These are phyloP conservation scores for Yarrowia divulgata DNA, from an alignment of 805 yeast species.

Conservation along the genomic window DNA sequence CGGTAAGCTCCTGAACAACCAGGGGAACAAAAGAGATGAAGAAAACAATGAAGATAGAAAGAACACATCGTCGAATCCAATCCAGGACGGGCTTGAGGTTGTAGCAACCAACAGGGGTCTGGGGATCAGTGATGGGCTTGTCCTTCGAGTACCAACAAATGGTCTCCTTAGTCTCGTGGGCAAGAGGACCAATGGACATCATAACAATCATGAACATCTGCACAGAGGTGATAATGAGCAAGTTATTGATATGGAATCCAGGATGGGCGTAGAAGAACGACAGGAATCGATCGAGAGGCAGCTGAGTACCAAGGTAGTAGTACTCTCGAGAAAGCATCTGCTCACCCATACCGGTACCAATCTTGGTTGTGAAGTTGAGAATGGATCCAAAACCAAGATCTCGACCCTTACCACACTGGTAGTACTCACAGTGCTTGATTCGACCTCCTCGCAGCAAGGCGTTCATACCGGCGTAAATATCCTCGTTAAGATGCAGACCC, in stretches of 20 bases:
- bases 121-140: constrained; percentile 75
- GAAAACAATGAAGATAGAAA: constrained; percentile 91
- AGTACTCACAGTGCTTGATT: constrained; percentile 93
- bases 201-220: constrained; percentile 83
- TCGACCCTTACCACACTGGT: constrained; percentile 96
- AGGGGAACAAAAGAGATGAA: constrained; percentile 90
- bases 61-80: constrained; percentile 88
- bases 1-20: constrained; percentile 84
- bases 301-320: constrained; percentile 85
- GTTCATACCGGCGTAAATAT: constrained; percentile 94
- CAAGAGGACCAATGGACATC: constrained; percentile 79
- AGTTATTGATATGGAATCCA: constrained; percentile 91
- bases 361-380: constrained; percentile 90
- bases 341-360: constrained; percentile 99
- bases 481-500: constrained; percentile 92
- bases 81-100: constrained; percentile 82
- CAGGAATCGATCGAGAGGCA: constrained; percentile 87
- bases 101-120: constrained; percentile 83
- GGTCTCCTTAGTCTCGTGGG: constrained; percentile 64
- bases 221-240: constrained; percentile 86
- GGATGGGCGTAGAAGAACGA: constrained; percentile 97
- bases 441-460: constrained; percentile 90
- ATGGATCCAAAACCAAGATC: constrained; percentile 94
- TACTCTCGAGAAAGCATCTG: constrained; percentile 91
- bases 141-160: constrained; percentile 70